phyloP scores from a whole-genome alignment of 2,329 filamentous ascomycete genomes.

The Moelleriella libera region DNA sequence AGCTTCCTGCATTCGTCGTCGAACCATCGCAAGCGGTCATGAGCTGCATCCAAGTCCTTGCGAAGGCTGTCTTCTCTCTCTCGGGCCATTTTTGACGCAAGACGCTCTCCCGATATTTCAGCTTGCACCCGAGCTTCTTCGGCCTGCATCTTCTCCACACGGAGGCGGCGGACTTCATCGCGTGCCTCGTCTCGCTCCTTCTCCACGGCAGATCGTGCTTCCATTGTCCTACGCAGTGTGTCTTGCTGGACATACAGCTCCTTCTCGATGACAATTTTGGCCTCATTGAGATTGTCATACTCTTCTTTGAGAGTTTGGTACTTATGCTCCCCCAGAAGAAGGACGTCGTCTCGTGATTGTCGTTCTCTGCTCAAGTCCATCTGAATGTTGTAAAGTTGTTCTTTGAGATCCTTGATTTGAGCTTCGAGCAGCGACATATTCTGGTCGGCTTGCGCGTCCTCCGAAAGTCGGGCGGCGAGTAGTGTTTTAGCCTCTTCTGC shows the following conservation, averaged over 20 bases:
- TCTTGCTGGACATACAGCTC: slow-evolving; percentile 95
- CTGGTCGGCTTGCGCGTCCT: slow-evolving; percentile 73
- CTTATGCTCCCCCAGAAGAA: slow-evolving; percentile 81
- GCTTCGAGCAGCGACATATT: slow-evolving; percentile 71
- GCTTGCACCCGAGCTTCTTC: slow-evolving; percentile 78
- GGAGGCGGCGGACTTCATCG: slow-evolving; percentile 66
- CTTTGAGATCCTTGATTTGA: slow-evolving; percentile 78
- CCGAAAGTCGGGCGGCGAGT: slow-evolving; percentile 76
- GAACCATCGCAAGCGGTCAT: slow-evolving; percentile 61
- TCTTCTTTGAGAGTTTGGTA: slow-evolving; percentile 71
- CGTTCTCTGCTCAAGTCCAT: slow-evolving; percentile 81
- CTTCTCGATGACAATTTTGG: slow-evolving; percentile 95
- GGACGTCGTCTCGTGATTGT: slow-evolving; percentile 87
- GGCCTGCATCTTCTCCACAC: slow-evolving; percentile 69
- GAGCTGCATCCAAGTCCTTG: slow-evolving; percentile 68
- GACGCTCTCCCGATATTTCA: slow-evolving; percentile 67
- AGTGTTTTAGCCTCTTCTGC: slow-evolving; percentile 76
- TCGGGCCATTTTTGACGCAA: slow-evolving; percentile 60
- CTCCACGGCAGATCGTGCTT: slow-evolving; percentile 67
- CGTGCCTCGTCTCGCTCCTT: slow-evolving; percentile 83
- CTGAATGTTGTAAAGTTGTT: slow-evolving; percentile 71
- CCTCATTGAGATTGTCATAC: slow-evolving; percentile 74
- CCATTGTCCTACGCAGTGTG: slow-evolving; percentile 70
- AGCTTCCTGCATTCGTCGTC: slow-evolving; percentile 68
- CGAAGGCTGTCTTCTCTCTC: slow-evolving; percentile 68